phyloP scores from a whole-genome alignment of 164 flowering plant genomes.

The Warburgia ugandensis region DNA sequence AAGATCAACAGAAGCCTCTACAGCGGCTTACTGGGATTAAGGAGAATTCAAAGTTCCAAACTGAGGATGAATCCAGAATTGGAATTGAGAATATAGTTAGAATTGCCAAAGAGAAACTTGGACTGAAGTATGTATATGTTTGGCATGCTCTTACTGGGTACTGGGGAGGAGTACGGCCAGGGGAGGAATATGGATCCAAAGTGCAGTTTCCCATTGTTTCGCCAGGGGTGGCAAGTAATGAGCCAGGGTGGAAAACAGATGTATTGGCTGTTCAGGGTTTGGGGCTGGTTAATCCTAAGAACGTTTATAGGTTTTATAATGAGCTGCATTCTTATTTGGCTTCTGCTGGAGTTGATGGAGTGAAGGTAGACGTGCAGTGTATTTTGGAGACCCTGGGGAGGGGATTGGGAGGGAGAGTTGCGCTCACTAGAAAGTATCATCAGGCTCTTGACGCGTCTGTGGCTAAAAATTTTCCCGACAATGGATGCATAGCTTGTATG shows the following conservation, averaged over 20 bases:
- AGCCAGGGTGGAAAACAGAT: constrained; percentile 68
- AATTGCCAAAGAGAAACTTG: constrained; percentile 64
- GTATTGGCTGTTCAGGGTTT: constrained; percentile 61
- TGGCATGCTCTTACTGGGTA: constrained; percentile 98
- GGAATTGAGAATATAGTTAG: constrained; percentile 72
- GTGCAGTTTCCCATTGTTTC: constrained; percentile 52
- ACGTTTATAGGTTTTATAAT: constrained; percentile 54
- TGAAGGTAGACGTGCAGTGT: constrained; percentile 94
- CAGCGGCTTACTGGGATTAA: constrained; percentile 65
- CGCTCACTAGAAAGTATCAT: constrained; percentile 74
- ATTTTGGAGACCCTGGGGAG: constrained; percentile 83
- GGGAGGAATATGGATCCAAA: constrained; percentile 47
- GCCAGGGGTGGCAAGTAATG: constrained; percentile 58
- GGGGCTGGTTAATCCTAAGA: constrained; percentile 68
- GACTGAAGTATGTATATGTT: constrained; percentile 79
- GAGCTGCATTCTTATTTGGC: constrained; percentile 78
- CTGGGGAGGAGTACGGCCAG: constrained; percentile 93
- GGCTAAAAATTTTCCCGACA: constrained; percentile 67
- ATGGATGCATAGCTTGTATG: constrained; percentile 92
- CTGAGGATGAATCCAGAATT: constrained; percentile 42
- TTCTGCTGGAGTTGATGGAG: constrained; percentile 79
- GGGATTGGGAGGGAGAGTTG: constrained; percentile 82
- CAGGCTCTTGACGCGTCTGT: constrained; percentile 88
- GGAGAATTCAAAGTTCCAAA: constrained; percentile 72
- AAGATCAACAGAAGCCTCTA: constrained; percentile 21